Evolutionary conservation across 164 flowering plant species (phyloP).

Genomic region (Macadamia tetraphylla): DNA sequence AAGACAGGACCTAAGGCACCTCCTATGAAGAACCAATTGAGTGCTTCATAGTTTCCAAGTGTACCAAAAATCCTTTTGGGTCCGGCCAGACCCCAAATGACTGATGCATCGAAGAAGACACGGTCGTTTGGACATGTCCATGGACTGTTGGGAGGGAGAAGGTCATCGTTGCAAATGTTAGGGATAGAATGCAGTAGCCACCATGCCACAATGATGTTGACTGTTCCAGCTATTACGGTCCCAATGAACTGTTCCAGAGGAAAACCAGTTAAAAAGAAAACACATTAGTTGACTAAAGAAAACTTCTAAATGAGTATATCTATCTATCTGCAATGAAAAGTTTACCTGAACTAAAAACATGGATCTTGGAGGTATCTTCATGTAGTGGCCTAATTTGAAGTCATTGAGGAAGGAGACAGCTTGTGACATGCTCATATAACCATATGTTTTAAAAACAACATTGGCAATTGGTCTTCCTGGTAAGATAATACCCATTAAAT

Average conservation of each 20-base stretch:
- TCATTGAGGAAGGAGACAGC: constrained; percentile 67
- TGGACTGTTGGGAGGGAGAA: constrained; percentile 54
- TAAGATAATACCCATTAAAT: constrained; percentile 51
- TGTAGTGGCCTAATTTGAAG: constrained; percentile 84
- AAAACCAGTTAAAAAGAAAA: neutral
- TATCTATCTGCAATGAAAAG: too few relatives aligned
- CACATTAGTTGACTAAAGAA: neutral
- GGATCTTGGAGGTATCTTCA: constrained; percentile 79
- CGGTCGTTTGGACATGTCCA: constrained; percentile 87
- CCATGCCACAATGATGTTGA: constrained; percentile 59
- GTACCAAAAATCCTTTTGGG: constrained; percentile 74
- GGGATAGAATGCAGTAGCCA: constrained; percentile 41
- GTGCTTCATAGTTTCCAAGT: constrained; percentile 55
- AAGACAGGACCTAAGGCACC: constrained; percentile 74
- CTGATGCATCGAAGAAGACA: constrained; percentile 93
- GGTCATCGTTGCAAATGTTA: constrained; percentile 56
- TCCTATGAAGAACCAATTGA: constrained; percentile 93
- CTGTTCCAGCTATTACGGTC: constrained; percentile 61
- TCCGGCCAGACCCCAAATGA: constrained; percentile 89
- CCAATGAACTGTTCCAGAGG: constrained; percentile 47
- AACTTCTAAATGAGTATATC: neutral
- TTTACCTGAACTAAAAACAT: constrained; percentile 74
- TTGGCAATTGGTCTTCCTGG: constrained; percentile 74
- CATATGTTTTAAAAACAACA: constrained; percentile 74
- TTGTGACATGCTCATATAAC: constrained; percentile 72